Evolutionary conservation across 768 basidiomycete species (phyloP).

Genomic region (Mycena pura): DNA sequence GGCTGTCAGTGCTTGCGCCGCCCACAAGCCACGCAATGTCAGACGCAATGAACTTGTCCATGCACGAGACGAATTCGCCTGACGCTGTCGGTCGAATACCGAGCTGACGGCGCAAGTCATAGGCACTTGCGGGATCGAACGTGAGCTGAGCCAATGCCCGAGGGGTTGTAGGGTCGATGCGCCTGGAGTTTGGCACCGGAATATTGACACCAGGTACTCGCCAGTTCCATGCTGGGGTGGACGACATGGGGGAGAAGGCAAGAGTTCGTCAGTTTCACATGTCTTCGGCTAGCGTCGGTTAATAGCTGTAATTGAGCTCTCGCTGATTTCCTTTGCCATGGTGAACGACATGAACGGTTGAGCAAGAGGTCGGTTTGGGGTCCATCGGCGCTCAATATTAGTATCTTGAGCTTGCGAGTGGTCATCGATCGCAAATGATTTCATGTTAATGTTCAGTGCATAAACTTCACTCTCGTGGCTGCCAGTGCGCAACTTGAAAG

Average conservation of each 20-base stretch:
- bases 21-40: conserved; percentile 1
- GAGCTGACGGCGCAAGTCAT: neutral
- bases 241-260: too few relatives aligned
- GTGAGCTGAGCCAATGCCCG: neutral
- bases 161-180: neutral
- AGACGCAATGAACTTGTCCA: neutral
- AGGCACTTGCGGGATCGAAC: neutral
- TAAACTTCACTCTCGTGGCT: too few relatives aligned
- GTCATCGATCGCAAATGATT: too few relatives aligned
- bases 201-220: neutral
- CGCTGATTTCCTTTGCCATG: neutral
- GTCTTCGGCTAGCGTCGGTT: neutral
- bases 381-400: too few relatives aligned
- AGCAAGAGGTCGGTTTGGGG: too few relatives aligned
- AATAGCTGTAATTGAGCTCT: neutral
- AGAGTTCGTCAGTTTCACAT: neutral
- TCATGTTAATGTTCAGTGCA: too few relatives aligned
- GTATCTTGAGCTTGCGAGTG: too few relatives aligned
- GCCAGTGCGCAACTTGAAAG: too few relatives aligned
- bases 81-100: neutral
- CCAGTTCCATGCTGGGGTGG: neutral
- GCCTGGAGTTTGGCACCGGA: neutral
- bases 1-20: neutral
- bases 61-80: neutral
- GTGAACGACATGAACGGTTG: too few relatives aligned